Conservation (phyloP, 768 basidiomycete species). For the Phaffia tasmanica region DNA sequence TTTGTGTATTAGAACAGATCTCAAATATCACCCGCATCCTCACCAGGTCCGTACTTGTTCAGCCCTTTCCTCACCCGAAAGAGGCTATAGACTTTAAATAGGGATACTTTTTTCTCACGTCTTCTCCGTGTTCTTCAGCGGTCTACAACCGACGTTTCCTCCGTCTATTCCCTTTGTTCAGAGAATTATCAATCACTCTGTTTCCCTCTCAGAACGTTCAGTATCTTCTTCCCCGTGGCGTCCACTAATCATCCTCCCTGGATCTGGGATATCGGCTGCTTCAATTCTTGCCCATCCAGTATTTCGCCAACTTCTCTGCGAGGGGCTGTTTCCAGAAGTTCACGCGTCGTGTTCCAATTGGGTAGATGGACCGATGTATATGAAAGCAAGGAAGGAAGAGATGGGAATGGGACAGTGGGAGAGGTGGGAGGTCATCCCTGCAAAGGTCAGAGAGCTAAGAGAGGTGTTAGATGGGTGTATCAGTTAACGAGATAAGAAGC, state of each 20-base stretch:
- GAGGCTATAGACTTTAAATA: slow-evolving; percentile 42
- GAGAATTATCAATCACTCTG: slow-evolving; percentile 27
- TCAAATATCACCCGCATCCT: slow-evolving; percentile 66
- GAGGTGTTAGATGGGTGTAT: neutral
- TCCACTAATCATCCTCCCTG: slow-evolving; percentile 49
- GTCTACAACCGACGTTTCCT: too few relatives aligned
- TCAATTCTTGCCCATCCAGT: slow-evolving; percentile 40
- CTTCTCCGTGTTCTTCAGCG: too few relatives aligned
- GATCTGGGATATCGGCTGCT: slow-evolving; percentile 58
- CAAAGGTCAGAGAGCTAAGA: slow-evolving; percentile 40
- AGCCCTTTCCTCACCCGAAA: slow-evolving; percentile 1
- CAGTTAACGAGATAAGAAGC: neutral
- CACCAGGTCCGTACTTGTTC: slow-evolving; percentile 50
- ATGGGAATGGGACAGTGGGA: slow-evolving; percentile 65
- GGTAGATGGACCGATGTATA: slow-evolving; percentile 48
- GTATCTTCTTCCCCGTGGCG: neutral
- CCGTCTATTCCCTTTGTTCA: slow-evolving; percentile 41
- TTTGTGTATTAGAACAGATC: slow-evolving; percentile 38
- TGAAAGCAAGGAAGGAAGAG: slow-evolving; percentile 42
- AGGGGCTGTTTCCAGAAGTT: slow-evolving; percentile 54
- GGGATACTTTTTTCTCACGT: too few relatives aligned
- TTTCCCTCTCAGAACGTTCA: neutral
- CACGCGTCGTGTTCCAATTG: slow-evolving; percentile 65
- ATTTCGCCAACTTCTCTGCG: slow-evolving; percentile 47
- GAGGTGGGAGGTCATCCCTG: slow-evolving; percentile 54